Conservation (phyloP, 768 basidiomycete genomes). For the Sporobolomyces phaffii region DNA sequence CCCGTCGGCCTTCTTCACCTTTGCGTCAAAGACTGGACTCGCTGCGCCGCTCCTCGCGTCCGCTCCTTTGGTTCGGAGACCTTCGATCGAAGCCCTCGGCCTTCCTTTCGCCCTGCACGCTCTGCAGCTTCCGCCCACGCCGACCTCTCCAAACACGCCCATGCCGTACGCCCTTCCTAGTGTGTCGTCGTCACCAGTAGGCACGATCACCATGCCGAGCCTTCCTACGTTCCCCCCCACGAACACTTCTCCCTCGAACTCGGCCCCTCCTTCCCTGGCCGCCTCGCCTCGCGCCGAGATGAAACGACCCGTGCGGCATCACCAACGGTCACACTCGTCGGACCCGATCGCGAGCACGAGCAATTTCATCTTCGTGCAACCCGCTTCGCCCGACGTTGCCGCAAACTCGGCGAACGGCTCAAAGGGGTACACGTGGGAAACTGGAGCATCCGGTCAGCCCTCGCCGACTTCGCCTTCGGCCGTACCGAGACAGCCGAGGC, state of each 20-base stretch:
- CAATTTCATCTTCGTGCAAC: conserved; percentile 37
- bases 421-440: not conserved
- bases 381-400: conserved; percentile 25
- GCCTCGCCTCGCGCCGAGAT: conserved; percentile 5
- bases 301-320: conserved; percentile 27
- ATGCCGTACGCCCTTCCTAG: conserved; percentile 32
- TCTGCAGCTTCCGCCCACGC: conserved; percentile 2
- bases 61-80: conserved; percentile 2
- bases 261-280: not conserved
- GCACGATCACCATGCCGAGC: conserved; percentile 18
- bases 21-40: conserved; percentile 16
- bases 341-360: conserved; percentile 31
- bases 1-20: conserved; percentile 14
- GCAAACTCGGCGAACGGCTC: not conserved
- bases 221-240: not conserved
- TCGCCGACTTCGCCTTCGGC: not conserved
- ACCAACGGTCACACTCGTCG: conserved; percentile 33
- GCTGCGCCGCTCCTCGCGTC: not conserved
- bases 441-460: not conserved
- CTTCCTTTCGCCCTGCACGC: conserved; percentile 2
- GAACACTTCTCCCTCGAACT: not conserved
- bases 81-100: conserved; percentile 24
- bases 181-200: conserved; percentile 9
- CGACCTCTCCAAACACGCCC: not conserved
- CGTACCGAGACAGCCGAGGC: not conserved